Percentiles rank a stretch among this genome's conserved stretches.
Evolutionary conservation across 2,329 filamentous ascomycete species (phyloP).

Genomic region (Fusarium nodosum): DNA sequence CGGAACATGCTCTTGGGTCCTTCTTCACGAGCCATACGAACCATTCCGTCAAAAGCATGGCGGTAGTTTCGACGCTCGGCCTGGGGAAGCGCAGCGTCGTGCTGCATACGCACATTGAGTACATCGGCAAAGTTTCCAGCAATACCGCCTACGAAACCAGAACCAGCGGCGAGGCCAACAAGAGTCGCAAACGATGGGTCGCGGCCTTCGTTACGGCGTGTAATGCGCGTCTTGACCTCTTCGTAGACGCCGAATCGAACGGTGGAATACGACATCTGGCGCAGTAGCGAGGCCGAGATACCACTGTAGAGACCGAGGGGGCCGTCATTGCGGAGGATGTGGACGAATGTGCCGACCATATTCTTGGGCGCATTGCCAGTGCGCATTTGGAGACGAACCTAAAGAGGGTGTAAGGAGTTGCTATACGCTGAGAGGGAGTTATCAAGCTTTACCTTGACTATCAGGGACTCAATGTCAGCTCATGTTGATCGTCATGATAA

Average conservation of each 20-base stretch:
- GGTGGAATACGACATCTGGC: constrained; percentile 95
- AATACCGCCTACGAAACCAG: constrained; percentile 89
- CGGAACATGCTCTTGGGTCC: constrained; percentile 82
- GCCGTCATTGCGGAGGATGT: constrained; percentile 83
- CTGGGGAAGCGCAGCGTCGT: constrained; percentile 82
- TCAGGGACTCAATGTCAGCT: constrained; percentile 39
- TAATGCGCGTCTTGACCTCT: constrained; percentile 78
- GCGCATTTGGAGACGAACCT: constrained; percentile 92
- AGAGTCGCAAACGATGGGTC: constrained; percentile 80
- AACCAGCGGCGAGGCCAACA: constrained; percentile 83
- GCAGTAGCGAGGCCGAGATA: constrained; percentile 90
- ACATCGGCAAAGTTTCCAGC: constrained; percentile 96
- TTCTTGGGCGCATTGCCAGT: constrained; percentile 79
- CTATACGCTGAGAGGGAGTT: not conserved
- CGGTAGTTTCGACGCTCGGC: constrained; percentile 87
- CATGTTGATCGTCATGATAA: constrained; percentile 27
- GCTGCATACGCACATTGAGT: constrained; percentile 98
- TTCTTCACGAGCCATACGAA: constrained; percentile 89
- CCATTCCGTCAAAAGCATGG: constrained; percentile 86
- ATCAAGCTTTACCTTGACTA: constrained; percentile 63
- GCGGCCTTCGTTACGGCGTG: constrained; percentile 62
- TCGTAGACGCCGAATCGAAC: constrained; percentile 98
- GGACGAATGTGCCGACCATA: constrained; percentile 87
- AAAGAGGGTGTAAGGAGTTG: constrained; percentile 30
- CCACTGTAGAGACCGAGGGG: constrained; percentile 88